These are phyloP conservation scores for Alloteropsis semialata DNA, from an alignment of 176 grass and related monocot species.

Conservation along the genomic window DNA sequence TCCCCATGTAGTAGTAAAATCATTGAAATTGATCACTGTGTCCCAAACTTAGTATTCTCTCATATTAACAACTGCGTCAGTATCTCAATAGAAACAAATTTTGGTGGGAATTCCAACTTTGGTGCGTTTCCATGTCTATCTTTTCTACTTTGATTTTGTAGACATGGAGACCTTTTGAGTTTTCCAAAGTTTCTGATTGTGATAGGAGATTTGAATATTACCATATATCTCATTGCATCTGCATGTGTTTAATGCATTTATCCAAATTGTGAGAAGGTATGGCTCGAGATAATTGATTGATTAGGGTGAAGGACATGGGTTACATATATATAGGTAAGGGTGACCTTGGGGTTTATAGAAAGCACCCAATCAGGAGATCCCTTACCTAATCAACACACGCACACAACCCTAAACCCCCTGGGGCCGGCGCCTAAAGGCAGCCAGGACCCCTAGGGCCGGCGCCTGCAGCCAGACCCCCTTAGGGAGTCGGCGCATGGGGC, in stretches of 20 bases:
- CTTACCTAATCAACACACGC: no score
- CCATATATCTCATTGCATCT: not conserved
- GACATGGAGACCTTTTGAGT: not conserved
- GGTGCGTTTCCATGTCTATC: not conserved
- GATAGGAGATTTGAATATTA: not conserved
- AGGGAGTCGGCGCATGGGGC: no score
- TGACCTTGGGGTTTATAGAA: no score
- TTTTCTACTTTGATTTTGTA: not conserved
- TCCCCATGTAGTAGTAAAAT: not conserved
- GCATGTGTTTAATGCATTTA: not conserved
- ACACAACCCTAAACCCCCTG: no score
- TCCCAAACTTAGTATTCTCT: constrained; percentile 2
- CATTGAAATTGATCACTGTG: not conserved
- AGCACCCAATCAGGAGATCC: no score
- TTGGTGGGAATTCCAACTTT: not conserved
- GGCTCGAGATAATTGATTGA: no score
- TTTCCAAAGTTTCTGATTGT: not conserved
- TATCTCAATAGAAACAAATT: not conserved
- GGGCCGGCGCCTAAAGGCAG: no score
- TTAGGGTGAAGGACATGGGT: no score
- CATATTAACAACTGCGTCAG: not conserved
- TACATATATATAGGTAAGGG: no score
- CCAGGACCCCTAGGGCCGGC: no score
- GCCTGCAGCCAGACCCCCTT: no score
- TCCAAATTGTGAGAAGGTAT: no score